Evolutionary conservation across 2,329 filamentous ascomycete genomes (phyloP), one percentile per base, ranked within the genome.

Genomic region (Fusarium musae): DNA sequence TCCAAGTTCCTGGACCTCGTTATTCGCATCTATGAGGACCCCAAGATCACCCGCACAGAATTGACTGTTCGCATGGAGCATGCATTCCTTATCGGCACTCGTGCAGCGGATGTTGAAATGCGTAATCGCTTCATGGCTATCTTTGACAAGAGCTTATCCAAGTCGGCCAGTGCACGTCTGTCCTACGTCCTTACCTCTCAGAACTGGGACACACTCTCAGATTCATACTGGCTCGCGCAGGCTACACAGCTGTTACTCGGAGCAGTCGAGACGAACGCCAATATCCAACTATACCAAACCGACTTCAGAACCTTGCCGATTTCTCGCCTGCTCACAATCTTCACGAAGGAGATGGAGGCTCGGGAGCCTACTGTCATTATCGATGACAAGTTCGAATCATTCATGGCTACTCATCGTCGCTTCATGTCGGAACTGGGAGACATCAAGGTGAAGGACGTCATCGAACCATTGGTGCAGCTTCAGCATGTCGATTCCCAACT

Each of bases 61-160:
- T 88, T 99, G 59, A 98, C 96, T 0, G 97, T 99, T 15, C 91
- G 97, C 8, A 93, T 99, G 89, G 96, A 99, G 84, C 96, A 98
- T 82, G 96, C 96, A 9, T 99, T 99, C 87, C 87, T 99, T 72
- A 96, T 99, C 56, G 96, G 97, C 34, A 97, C 96, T 0, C 87
- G 97, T 77, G 96, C 96, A 5, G 92, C 95, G 75, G 96, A 99
- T 80, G 93, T 98, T 17, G 93, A 97, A 65, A 98, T 98, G 94
- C 93, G 96, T 49, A 97, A 97, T 78, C 92, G 96, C 19, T 99
- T 99, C 84, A 94, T 99, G 91, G 90, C 90, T 26, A 98, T 99
- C 72, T 98, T 99, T 76, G 96, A 98, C 82, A 93, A 93, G 82
- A 97, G 95, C 79, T 86, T 99, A 73, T 97, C 95, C n/a, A 93